Percentiles rank a stretch among this genome's conserved stretches.
phyloP scores from a whole-genome alignment of 805 yeast genomes.

The Komagataella pastoris region DNA sequence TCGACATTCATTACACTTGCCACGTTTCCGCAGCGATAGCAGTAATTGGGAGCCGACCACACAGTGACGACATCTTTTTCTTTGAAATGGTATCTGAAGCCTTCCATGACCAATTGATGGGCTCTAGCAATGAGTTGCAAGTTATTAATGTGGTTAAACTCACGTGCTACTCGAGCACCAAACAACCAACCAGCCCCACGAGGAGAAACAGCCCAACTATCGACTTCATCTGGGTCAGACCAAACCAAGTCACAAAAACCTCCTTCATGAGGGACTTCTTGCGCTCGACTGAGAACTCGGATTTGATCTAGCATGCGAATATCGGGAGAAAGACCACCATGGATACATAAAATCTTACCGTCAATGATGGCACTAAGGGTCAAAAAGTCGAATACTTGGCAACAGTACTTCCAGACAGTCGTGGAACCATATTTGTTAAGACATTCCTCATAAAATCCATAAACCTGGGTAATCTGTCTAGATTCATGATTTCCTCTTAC shows the following conservation, averaged over 20 bases:
- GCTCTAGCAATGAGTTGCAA: conserved; percentile 86
- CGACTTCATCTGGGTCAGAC: conserved; percentile 97
- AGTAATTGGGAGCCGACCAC: conserved; percentile 96
- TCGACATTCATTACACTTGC: conserved; percentile 97
- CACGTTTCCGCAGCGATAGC: conserved; percentile 95
- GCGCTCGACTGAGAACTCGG: conserved; percentile 87
- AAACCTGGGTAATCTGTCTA: conserved; percentile 96
- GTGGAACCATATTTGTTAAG: conserved; percentile 86
- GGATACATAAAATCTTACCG: conserved; percentile 89
- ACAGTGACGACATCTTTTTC: conserved; percentile 96
- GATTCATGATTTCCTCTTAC: conserved; percentile 98
- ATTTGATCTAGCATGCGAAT: conserved; percentile 95
- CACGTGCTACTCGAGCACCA: conserved; percentile 88
- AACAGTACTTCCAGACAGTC: conserved; percentile 92
- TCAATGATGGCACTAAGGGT: conserved; percentile 94
- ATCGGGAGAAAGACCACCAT: conserved; percentile 95
- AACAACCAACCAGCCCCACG: conserved; percentile 99
- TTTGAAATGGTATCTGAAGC: conserved; percentile 90
- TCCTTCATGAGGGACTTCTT: conserved; percentile 98
- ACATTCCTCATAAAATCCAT: conserved; percentile 96
- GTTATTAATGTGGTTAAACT: conserved; percentile 91
- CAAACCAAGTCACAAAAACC: conserved; percentile 96
- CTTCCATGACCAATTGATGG: conserved; percentile 97
- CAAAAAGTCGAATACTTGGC: conserved; percentile 89
- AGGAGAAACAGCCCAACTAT: conserved; percentile 96